phyloP scores from a whole-genome alignment of 306 rosid genomes.

The Canavalia gladiata region DNA sequence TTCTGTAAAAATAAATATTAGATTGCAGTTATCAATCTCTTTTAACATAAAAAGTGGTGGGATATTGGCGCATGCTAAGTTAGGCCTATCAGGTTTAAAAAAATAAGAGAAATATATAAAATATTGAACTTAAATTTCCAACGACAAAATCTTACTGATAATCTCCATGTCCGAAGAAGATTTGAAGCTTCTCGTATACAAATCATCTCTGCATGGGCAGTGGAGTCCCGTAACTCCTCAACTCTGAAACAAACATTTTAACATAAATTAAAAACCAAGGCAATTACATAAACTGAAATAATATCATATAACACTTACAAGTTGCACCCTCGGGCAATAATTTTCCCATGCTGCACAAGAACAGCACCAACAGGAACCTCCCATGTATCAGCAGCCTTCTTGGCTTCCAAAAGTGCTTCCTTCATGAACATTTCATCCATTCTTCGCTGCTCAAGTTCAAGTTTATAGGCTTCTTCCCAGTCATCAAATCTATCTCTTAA shows the following conservation, averaged over 20 bases:
- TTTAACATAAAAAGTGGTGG: not conserved
- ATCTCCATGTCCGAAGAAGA: conserved; percentile 85
- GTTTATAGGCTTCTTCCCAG: conserved; percentile 89
- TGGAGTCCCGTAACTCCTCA: conserved; percentile 92
- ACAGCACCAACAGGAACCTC: conserved; percentile 99
- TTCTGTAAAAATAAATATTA: conserved; percentile 13
- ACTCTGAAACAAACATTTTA: conserved; percentile 69
- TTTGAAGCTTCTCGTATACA: conserved; percentile 97
- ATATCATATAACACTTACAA: conserved; percentile 65
- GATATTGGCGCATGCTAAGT: conserved; percentile 3
- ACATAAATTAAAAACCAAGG: conserved; percentile 35
- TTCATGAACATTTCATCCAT: conserved; percentile 90
- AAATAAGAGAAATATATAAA: conserved; percentile 36
- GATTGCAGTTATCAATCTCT: not conserved
- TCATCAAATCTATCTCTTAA: conserved; percentile 81
- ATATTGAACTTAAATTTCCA: not conserved
- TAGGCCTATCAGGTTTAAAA: conserved; percentile 10
- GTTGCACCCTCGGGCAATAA: conserved; percentile 93
- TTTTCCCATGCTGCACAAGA: conserved; percentile 85
- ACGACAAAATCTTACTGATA: conserved; percentile 72
- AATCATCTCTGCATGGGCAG: conserved; percentile 97
- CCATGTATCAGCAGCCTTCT: conserved; percentile 96
- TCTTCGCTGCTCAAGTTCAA: conserved; percentile 75
- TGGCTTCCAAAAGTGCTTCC: conserved; percentile 95
- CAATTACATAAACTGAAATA: conserved; percentile 36